phyloP scores from a whole-genome alignment of 208 protist species.

The Angomonas ambiguus region DNA sequence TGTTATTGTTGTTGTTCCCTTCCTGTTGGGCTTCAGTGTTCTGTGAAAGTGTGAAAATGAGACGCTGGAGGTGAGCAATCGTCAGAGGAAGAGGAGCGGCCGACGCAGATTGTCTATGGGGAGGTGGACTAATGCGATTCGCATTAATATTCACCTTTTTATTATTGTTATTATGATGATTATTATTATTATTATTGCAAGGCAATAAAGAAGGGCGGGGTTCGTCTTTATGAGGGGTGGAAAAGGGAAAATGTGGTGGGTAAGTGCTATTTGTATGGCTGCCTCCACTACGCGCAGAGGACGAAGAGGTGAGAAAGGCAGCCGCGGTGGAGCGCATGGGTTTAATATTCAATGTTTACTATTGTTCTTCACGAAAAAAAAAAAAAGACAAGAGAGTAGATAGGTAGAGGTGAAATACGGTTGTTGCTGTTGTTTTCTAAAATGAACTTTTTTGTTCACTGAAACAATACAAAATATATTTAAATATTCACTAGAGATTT shows the following conservation, averaged over 20 bases:
- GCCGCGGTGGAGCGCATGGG: background rate
- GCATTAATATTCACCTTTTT: background rate
- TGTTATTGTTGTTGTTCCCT: background rate
- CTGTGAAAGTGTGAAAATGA: background rate
- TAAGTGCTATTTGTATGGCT: background rate
- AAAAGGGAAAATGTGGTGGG: too few species aligned
- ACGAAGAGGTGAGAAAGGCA: background rate
- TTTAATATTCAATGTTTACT: background rate
- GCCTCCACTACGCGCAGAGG: background rate
- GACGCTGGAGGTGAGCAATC: background rate
- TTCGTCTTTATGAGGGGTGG: too few species aligned
- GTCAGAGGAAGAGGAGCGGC: background rate
- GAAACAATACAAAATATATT: background rate
- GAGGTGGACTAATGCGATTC: too few species aligned
- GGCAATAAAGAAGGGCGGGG: too few species aligned
- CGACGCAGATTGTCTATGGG: background rate
- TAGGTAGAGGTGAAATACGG: background rate
- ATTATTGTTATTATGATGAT: conserved; percentile 8
- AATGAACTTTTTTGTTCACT: too few species aligned
- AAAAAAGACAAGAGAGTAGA: background rate
- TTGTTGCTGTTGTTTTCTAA: too few species aligned
- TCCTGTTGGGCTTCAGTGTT: too few species aligned
- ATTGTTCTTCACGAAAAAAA: background rate
- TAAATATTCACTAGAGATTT: too few species aligned
- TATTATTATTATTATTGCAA: background rate